Conservation (phyloP, 495 filamentous ascomycete species). For the Penicillium odoratum region DNA sequence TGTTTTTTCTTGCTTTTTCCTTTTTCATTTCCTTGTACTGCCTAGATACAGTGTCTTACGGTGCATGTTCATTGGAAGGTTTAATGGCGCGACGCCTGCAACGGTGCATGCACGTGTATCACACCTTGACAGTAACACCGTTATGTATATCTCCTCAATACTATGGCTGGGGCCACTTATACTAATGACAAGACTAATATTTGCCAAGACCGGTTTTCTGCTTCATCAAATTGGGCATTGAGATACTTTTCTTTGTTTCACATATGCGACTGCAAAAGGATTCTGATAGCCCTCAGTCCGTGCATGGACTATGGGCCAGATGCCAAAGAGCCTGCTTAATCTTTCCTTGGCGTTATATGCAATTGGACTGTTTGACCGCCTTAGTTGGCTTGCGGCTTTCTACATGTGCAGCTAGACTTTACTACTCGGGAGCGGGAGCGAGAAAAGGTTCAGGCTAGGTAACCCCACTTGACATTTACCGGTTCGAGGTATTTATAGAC, state of each 20-base stretch:
- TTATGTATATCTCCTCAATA: no score
- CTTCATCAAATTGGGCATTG: not conserved
- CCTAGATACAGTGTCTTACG: not conserved
- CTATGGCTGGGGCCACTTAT: not conserved
- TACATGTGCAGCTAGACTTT: not conserved
- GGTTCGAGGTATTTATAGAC: not conserved
- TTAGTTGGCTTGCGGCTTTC: conserved; percentile 2
- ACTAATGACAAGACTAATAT: not conserved
- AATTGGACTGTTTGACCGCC: not conserved
- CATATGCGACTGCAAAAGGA: conserved; percentile 1
- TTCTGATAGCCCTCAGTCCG: conserved; percentile 7
- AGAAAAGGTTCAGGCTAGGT: conserved; percentile 1
- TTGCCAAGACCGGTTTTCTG: conserved; percentile 1
- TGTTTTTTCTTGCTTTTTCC: not conserved
- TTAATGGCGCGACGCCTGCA: conserved; percentile 2
- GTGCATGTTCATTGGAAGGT: not conserved
- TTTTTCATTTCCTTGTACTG: not conserved
- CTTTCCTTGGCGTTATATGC: conserved; percentile 12
- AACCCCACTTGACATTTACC: not conserved
- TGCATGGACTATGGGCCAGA: conserved; percentile 16
- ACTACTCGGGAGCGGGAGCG: not conserved
- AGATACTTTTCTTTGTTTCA: not conserved
- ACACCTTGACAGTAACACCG: not conserved
- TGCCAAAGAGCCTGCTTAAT: conserved; percentile 14
- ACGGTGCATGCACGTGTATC: not conserved